phyloP scores from a whole-genome alignment of 306 rosid genomes.

The Biancaea sappan region DNA sequence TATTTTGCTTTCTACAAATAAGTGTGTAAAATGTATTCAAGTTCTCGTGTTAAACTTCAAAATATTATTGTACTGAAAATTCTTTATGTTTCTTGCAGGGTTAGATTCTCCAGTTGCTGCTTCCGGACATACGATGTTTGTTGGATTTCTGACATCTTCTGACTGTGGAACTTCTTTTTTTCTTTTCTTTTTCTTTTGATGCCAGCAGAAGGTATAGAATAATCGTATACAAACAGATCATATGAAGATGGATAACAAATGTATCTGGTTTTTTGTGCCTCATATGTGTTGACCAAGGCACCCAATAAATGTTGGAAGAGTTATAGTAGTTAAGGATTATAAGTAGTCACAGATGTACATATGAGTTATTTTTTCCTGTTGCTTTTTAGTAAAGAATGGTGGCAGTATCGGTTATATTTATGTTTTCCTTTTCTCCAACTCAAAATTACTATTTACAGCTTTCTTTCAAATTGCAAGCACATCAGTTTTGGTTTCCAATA shows the following conservation, averaged over 20 bases:
- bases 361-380: constrained; percentile 15
- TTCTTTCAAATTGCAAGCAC: background rate
- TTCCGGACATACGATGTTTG: constrained; percentile 3
- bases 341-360: constrained; percentile 25
- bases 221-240: constrained; percentile 28
- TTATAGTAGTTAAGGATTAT: constrained; percentile 23
- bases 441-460: background rate
- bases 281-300: constrained; percentile 19
- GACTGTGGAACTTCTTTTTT: constrained; percentile 10
- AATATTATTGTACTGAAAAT: constrained; percentile 19
- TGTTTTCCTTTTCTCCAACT: constrained; percentile 10
- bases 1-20: background rate
- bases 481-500: background rate
- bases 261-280: constrained; percentile 30
- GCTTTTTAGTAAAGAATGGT: constrained; percentile 9
- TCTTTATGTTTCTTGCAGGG: constrained; percentile 40
- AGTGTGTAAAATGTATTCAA: background rate
- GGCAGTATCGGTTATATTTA: background rate
- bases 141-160: constrained; percentile 28
- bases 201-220: constrained; percentile 40
- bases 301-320: constrained; percentile 24
- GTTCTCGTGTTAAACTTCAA: background rate
- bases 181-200: constrained; percentile 7
- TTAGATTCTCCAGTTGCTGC: constrained; percentile 14
- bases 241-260: constrained; percentile 40